phyloP scores from a whole-genome alignment of 345 rosid species.

The Rhodomyrtus tomentosa region DNA sequence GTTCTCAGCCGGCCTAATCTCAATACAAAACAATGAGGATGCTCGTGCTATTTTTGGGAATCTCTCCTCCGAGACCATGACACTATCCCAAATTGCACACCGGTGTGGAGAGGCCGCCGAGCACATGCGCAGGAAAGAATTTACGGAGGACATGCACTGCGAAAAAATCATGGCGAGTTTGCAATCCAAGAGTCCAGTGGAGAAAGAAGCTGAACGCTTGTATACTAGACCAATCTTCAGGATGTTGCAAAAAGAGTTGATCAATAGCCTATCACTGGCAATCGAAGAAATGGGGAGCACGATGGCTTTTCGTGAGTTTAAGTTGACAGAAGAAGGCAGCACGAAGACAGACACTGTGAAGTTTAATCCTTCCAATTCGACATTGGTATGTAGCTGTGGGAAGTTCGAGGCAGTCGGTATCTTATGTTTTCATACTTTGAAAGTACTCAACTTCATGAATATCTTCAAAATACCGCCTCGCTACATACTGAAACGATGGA shows the following conservation, averaged over 20 bases:
- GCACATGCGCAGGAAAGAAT: background rate
- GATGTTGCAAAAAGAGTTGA: background rate
- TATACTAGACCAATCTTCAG: background rate
- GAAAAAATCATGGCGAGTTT: accelerated
- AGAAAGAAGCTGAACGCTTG: background rate
- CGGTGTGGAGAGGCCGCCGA: background rate
- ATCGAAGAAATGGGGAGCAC: background rate
- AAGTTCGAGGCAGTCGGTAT: background rate
- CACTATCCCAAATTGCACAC: background rate
- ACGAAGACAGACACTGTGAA: background rate
- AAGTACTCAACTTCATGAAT: background rate
- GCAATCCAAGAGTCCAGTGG: background rate
- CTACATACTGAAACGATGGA: background rate
- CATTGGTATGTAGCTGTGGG: background rate
- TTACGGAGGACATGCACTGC: accelerated
- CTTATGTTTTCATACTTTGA: background rate
- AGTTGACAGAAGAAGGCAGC: background rate
- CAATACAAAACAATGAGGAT: too few species aligned
- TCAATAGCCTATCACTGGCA: background rate
- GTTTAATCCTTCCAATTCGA: background rate
- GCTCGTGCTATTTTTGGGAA: background rate
- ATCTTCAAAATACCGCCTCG: background rate
- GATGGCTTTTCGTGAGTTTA: background rate
- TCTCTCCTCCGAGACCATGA: background rate
- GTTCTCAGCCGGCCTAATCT: background rate